Percentiles rank a stretch among this genome's conserved stretches.
These are phyloP conservation scores for Candida vartiovaarae DNA, from an alignment of 805 yeast genomes.

Conservation along the genomic window DNA sequence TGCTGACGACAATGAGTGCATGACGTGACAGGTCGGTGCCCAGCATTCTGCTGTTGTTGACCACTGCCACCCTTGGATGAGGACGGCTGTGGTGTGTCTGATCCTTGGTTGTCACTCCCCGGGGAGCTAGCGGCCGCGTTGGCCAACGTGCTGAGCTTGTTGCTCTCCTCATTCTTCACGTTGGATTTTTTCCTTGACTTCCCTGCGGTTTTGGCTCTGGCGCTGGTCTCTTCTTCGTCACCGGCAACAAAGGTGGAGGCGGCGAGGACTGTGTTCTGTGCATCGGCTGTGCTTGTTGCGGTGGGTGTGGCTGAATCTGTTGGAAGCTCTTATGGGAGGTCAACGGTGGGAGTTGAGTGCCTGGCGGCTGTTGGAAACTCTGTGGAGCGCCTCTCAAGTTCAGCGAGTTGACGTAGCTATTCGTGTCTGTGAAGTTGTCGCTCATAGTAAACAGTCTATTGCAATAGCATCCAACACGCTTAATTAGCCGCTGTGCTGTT, in stretches of 20 bases:
- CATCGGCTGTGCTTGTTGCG: constrained; percentile 1
- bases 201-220: constrained; percentile 1
- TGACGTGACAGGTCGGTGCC: constrained; percentile 84
- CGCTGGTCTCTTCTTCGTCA: constrained; percentile 11
- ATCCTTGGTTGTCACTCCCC: neutral
- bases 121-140: constrained; percentile 11
- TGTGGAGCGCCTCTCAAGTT: constrained; percentile 4
- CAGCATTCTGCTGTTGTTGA: constrained; percentile 28
- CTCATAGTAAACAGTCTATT: constrained; percentile 13
- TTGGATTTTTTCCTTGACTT: constrained; percentile 3
- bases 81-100: too few species aligned
- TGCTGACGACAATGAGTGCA: constrained; percentile 95
- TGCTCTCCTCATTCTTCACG: constrained; percentile 6
- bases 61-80: too few species aligned
- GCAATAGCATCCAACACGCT: too few species aligned
- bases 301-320: constrained; percentile 4
- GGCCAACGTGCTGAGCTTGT: constrained; percentile 13
- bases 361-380: neutral
- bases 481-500: too few species aligned
- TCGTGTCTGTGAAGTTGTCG: constrained; percentile 25
- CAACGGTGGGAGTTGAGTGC: neutral
- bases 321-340: neutral
- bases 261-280: too few species aligned
- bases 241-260: too few species aligned
- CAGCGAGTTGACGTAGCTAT: constrained; percentile 19